Conservation (phyloP, 495 filamentous ascomycete genomes). For the Tuber microsphaerosporum region DNA sequence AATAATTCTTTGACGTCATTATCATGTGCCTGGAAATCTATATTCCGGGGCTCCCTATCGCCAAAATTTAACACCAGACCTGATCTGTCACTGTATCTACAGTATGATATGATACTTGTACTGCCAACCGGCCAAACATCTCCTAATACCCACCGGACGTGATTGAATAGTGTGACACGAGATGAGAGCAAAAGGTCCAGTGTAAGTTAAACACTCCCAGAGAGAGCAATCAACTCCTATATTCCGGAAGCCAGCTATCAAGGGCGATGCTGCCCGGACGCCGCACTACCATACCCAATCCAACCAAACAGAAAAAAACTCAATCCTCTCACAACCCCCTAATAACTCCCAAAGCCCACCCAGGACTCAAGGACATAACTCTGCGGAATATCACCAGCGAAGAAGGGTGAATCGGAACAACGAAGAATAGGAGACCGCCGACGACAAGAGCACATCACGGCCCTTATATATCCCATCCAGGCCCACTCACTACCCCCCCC, state of each 20-base stretch:
- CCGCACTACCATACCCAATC: neutral
- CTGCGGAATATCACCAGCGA: neutral
- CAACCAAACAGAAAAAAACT: neutral
- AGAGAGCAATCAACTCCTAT: neutral
- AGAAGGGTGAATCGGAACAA: neutral
- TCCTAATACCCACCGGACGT: neutral
- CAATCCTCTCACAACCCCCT: neutral
- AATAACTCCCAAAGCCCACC: no score
- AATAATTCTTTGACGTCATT: constrained; percentile 64
- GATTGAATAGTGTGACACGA: neutral
- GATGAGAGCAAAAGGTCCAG: neutral
- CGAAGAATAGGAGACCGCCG: neutral
- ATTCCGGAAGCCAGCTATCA: no score
- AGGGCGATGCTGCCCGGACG: neutral
- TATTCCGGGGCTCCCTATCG: constrained; percentile 46
- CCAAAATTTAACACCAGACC: neutral
- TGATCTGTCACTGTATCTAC: neutral
- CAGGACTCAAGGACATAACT: neutral
- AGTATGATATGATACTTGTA: neutral
- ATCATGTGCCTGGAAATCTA: constrained; percentile 60
- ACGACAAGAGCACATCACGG: neutral
- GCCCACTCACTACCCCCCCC: neutral
- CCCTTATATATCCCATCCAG: neutral
- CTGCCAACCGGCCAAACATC: neutral
- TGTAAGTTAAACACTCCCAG: neutral